These are phyloP conservation scores for Prorocentrum cordatum DNA, from an alignment of 169 alveolate species.

Conservation along the genomic window DNA sequence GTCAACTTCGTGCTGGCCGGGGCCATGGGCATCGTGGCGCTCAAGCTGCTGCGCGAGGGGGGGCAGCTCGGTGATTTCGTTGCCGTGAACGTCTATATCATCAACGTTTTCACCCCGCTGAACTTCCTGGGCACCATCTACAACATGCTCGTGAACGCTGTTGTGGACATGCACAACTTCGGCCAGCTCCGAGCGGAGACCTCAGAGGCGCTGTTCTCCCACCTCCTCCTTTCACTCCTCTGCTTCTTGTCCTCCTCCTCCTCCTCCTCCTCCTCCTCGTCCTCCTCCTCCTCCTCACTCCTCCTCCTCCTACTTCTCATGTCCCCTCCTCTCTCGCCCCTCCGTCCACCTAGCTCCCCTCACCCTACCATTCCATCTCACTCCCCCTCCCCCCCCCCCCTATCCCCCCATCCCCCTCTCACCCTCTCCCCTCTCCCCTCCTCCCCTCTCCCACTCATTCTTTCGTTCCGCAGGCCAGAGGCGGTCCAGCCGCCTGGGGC, in stretches of 20 bases:
- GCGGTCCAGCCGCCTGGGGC: too few species aligned
- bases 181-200: slow-evolving; percentile 58
- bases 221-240: neutral
- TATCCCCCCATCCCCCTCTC: too few species aligned
- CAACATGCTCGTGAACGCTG: slow-evolving; percentile 60
- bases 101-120: slow-evolving; percentile 77
- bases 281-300: neutral
- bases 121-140: slow-evolving; percentile 76
- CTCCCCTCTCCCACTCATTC: too few species aligned
- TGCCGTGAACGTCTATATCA: slow-evolving; percentile 71
- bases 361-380: neutral
- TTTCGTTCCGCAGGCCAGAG: too few species aligned
- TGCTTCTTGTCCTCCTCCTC: neutral
- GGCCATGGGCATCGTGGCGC: slow-evolving; percentile 22
- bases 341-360: neutral
- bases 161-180: slow-evolving; percentile 45
- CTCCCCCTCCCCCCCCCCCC: neutral
- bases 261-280: neutral
- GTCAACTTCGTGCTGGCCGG: slow-evolving; percentile 56
- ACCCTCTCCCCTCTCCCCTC: too few species aligned
- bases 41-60: slow-evolving; percentile 1
- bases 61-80: slow-evolving; percentile 25
- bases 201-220: slow-evolving; percentile 8
- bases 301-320: too few species aligned
- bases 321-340: too few species aligned